phyloP scores from a whole-genome alignment of 1,139 yeast species.

The Trichomonascaceae sp. region DNA sequence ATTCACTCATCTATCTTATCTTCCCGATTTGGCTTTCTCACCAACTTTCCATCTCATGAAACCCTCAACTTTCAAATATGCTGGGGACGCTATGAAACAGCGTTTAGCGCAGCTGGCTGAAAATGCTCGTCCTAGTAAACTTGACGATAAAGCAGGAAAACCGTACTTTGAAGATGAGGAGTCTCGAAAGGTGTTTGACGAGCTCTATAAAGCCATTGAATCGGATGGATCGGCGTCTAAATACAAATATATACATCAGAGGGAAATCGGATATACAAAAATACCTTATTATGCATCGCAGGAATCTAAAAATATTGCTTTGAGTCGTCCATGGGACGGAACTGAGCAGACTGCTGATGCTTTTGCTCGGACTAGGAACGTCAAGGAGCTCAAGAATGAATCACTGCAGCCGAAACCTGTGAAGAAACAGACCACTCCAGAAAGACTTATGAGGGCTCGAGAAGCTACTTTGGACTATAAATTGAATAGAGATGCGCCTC shows the following conservation, averaged over 20 bases:
- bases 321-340: constrained; percentile 64
- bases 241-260: constrained; percentile 35
- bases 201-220: constrained; percentile 4
- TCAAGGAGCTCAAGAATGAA: constrained; percentile 29
- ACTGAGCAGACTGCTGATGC: constrained; percentile 48
- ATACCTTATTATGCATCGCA: constrained; percentile 44
- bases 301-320: constrained; percentile 51
- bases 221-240: constrained; percentile 16
- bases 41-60: constrained; percentile 1
- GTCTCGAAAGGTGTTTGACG: constrained; percentile 3
- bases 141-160: constrained; percentile 30
- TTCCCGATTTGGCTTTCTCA: neutral
- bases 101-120: constrained; percentile 39
- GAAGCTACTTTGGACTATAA: constrained; percentile 64
- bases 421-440: constrained; percentile 14
- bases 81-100: constrained; percentile 32
- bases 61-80: neutral
- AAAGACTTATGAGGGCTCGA: constrained; percentile 51
- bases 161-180: constrained; percentile 3
- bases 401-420: constrained; percentile 12
- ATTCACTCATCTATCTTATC: neutral
- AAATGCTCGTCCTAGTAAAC: constrained; percentile 34
- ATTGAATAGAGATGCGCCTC: constrained; percentile 36
- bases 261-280: constrained; percentile 36
- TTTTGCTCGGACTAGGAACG: constrained; percentile 58